Conservation (phyloP, 768 basidiomycete species). For the Fomitopsis pulvina region DNA sequence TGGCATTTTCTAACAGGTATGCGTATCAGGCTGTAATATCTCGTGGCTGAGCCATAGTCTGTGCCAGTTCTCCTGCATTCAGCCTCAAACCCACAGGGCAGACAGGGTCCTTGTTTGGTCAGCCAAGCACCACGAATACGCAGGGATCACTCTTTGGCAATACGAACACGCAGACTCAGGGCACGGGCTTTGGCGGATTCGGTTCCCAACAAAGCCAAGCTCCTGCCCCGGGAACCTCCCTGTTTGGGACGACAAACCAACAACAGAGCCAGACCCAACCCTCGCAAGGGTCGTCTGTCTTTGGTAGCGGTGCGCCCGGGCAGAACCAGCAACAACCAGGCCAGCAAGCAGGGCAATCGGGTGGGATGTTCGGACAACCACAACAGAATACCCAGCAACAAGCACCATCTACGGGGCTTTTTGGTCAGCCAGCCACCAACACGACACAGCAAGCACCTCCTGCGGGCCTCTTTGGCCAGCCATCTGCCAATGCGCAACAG, state of each 20-base stretch:
- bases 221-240: slow-evolving; percentile 2
- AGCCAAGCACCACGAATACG: slow-evolving; percentile 8
- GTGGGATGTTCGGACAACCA: slow-evolving; percentile 18
- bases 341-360: slow-evolving; percentile 16
- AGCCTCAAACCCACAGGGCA: slow-evolving; percentile 2
- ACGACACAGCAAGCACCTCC: slow-evolving; percentile 17
- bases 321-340: slow-evolving; percentile 16
- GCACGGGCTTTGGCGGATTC: slow-evolving; percentile 10
- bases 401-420: slow-evolving; percentile 10
- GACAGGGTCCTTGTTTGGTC: slow-evolving; percentile 11
- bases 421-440: slow-evolving; percentile 19
- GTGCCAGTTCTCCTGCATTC: slow-evolving; percentile 1
- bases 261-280: slow-evolving; percentile 18
- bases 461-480: slow-evolving; percentile 19
- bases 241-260: slow-evolving; percentile 10
- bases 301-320: slow-evolving; percentile 15
- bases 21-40: not conserved
- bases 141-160: slow-evolving; percentile 12
- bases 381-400: slow-evolving; percentile 22
- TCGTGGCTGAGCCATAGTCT: not conserved
- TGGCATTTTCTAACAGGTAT: slow-evolving; percentile 5
- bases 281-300: slow-evolving; percentile 11
- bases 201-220: slow-evolving; percentile 10
- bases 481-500: slow-evolving; percentile 21
- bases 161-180: slow-evolving; percentile 10